A percentile compares a stretch with the other conserved stretches of the same genome.
Evolutionary conservation across 345 rosid genomes (phyloP).

Genomic region (Zanthoxylum bungeanum): DNA sequence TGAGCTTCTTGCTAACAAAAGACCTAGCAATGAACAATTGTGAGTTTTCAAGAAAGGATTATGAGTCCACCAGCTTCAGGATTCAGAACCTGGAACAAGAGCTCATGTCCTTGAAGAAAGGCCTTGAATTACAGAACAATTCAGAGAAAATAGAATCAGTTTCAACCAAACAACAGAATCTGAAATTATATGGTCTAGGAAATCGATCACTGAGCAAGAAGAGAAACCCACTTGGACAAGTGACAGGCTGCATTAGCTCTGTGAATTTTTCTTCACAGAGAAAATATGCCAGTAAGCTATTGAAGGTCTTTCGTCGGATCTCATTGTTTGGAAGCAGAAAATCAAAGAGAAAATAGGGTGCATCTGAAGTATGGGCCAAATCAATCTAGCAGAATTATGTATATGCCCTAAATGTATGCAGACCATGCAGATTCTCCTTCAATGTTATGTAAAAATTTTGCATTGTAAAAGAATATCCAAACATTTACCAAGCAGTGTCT

Average conservation of each 20-base stretch:
- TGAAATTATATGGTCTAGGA: constrained; percentile 32
- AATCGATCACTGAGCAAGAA: constrained; percentile 46
- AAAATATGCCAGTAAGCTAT: constrained; percentile 42
- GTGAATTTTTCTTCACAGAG: constrained; percentile 58
- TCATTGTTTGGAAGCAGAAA: constrained; percentile 46
- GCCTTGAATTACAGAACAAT: constrained; percentile 37
- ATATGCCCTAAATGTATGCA: constrained; percentile 6
- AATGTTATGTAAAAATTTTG: neutral
- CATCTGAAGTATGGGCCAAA: constrained; percentile 12
- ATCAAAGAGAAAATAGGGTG: constrained; percentile 37
- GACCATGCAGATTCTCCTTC: constrained; percentile 11
- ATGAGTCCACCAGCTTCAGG: constrained; percentile 70
- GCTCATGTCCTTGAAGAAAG: constrained; percentile 52
- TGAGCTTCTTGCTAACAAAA: constrained; percentile 39
- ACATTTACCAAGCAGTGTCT: neutral
- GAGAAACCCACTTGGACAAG: constrained; percentile 48
- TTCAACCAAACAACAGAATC: constrained; percentile 24
- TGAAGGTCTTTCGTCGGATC: constrained; percentile 34
- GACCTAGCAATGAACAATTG: constrained; percentile 31
- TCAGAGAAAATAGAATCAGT: constrained; percentile 29
- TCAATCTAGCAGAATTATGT: constrained; percentile 15
- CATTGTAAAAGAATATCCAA: neutral
- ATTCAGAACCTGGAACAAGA: constrained; percentile 74
- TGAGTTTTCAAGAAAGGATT: constrained; percentile 39
- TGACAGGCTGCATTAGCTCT: constrained; percentile 51